These are phyloP conservation scores for Chondrostereum purpureum DNA, from an alignment of 1,284 basidiomycete genomes.

Conservation along the genomic window DNA sequence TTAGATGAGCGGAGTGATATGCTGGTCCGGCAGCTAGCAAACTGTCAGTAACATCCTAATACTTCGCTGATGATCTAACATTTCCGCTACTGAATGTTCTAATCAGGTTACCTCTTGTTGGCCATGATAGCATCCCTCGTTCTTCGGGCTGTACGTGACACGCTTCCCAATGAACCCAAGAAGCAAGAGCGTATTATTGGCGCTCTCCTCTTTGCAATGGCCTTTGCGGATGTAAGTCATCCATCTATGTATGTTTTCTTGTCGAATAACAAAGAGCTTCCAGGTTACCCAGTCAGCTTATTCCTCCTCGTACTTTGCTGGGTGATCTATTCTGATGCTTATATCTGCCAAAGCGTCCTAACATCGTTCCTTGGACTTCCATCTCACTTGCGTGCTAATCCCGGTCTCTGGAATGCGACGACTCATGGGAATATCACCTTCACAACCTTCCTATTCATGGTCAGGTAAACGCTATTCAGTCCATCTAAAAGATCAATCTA, in stretches of 20 bases:
- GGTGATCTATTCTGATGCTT: constrained; percentile 14
- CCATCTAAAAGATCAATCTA: constrained; percentile 15
- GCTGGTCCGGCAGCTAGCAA: constrained; percentile 67
- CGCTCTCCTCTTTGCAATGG: constrained; percentile 56
- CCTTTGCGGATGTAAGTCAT: constrained; percentile 65
- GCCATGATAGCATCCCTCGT: constrained; percentile 62
- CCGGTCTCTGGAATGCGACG: constrained; percentile 57
- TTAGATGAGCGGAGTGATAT: constrained; percentile 53
- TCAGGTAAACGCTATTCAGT: constrained; percentile 39
- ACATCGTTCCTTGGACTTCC: constrained; percentile 56
- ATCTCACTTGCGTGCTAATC: constrained; percentile 41
- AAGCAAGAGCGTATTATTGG: constrained; percentile 69
- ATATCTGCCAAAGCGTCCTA: constrained; percentile 38
- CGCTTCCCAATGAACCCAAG: constrained; percentile 49
- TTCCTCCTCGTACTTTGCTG: too few relatives aligned
- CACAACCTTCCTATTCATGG: constrained; percentile 46
- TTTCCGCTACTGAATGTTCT: constrained; percentile 6
- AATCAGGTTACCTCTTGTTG: constrained; percentile 60
- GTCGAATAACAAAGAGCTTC: background rate
- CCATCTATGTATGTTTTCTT: constrained; percentile 1
- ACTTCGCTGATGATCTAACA: background rate
- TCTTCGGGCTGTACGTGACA: constrained; percentile 63
- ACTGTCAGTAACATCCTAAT: constrained; percentile 39
- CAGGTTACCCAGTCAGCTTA: background rate
- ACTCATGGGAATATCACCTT: constrained; percentile 72